Evolutionary conservation across 768 basidiomycete genomes (phyloP).

Genomic region (Clitopilus passeckerianus): DNA sequence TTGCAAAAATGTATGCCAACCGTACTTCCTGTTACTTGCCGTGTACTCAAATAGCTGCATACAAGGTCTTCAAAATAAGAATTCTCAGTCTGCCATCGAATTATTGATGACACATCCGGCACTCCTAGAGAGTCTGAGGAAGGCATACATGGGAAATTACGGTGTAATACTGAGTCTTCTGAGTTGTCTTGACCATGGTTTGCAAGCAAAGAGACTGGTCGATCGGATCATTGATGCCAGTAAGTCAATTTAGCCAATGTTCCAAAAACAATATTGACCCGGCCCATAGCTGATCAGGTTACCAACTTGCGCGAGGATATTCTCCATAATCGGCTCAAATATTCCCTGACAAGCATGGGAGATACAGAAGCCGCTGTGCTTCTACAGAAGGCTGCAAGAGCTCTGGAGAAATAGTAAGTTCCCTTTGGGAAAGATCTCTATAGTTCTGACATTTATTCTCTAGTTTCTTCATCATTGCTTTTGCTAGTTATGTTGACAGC

Average conservation of each 20-base stretch:
- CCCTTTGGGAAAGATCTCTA: not conserved
- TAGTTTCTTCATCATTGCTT: conserved; percentile 93
- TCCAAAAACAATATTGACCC: not conserved
- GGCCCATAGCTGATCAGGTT: conserved; percentile 75
- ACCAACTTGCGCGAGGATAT: conserved; percentile 90
- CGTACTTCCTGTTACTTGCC: not conserved
- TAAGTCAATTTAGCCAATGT: conserved; percentile 18
- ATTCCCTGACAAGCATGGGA: conserved; percentile 77
- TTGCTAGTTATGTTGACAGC: conserved; percentile 82
- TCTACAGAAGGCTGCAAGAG: conserved; percentile 64
- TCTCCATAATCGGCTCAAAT: conserved; percentile 75
- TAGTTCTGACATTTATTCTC: not conserved
- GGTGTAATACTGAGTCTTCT: conserved; percentile 86
- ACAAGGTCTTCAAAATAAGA: conserved; percentile 58
- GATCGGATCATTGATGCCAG: conserved; percentile 84
- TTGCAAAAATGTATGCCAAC: conserved; percentile 64
- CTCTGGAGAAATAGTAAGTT: conserved; percentile 87
- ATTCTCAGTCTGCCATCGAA: conserved; percentile 77
- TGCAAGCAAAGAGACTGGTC: conserved; percentile 81
- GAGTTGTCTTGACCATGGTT: conserved; percentile 87
- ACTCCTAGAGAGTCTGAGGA: conserved; percentile 81
- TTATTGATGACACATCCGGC: conserved; percentile 77
- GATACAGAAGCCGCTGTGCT: conserved; percentile 53
- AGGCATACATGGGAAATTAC: conserved; percentile 90
- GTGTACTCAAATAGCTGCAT: not conserved